A percentile compares a stretch with the other conserved stretches of the same genome.
Evolutionary conservation across 2,329 filamentous ascomycete species (phyloP).

Genomic region (Paradendryphiella salina): DNA sequence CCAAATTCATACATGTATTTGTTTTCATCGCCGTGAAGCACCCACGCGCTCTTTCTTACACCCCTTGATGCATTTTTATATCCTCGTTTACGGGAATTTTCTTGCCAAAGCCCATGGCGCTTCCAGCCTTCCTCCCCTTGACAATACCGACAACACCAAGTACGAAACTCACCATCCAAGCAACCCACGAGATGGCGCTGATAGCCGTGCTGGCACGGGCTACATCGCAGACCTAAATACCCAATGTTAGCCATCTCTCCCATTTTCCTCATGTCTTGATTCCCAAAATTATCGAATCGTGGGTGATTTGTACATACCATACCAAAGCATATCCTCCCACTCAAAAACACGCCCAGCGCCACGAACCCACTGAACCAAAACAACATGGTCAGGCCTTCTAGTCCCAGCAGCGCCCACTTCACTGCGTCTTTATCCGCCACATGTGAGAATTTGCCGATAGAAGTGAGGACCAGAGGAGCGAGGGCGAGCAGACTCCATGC

Average conservation of each 20-base stretch:
- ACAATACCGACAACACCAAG: conserved; percentile 41
- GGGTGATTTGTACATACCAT: conserved; percentile 24
- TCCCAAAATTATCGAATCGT: background rate
- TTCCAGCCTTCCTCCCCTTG: conserved; percentile 11
- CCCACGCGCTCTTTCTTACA: conserved; percentile 25
- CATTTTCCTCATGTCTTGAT: background rate
- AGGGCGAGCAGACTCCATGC: conserved; percentile 73
- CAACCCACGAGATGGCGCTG: conserved; percentile 65
- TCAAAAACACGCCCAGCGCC: conserved; percentile 69
- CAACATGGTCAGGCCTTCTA: conserved; percentile 74
- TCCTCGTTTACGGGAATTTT: conserved; percentile 24
- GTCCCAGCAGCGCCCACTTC: conserved; percentile 60
- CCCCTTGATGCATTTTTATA: conserved; percentile 49
- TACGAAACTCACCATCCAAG: conserved; percentile 49
- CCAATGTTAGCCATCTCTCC: background rate
- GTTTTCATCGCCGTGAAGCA: background rate
- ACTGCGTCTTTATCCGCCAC: conserved; percentile 57
- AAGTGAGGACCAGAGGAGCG: conserved; percentile 67
- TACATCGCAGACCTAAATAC: conserved; percentile 56
- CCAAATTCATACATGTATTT: background rate
- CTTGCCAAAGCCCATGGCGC: conserved; percentile 1
- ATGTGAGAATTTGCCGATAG: conserved; percentile 59
- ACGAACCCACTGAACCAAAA: conserved; percentile 92
- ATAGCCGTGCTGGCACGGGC: conserved; percentile 68
- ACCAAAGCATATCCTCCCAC: conserved; percentile 59